Evolutionary conservation across 176 grass and related monocot genomes (phyloP).

Genomic region (Hordeum vulgare): MorexV3_pseudomolecules_assembly NC_058519.1:260571245-260571744

Average conservation of each 20-base stretch:
- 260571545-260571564: not conserved
- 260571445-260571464: constrained; percentile 76
- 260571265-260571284: constrained; percentile 18
- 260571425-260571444: constrained; percentile 38
- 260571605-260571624: constrained; percentile 64
- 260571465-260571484: constrained; percentile 67
- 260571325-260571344: not conserved
- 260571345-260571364: not conserved
- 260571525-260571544: not conserved
- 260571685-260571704: not conserved
- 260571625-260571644: constrained; percentile 80
- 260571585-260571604: constrained; percentile 93
- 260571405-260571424: constrained; percentile 17
- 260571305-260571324: not conserved
- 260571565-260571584: constrained; percentile 63
- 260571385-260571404: not conserved
- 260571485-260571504: constrained; percentile 68
- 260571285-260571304: not conserved
- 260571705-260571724: not conserved
- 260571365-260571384: constrained; percentile 12
- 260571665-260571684: constrained; percentile 4
- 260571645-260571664: not conserved
- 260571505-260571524: constrained; percentile 49
- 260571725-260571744: constrained; percentile 13
- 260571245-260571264: constrained; percentile 91